Base-by-base conservation (phyloP, 441 rosid species). In the Viola pubescens region DNA sequence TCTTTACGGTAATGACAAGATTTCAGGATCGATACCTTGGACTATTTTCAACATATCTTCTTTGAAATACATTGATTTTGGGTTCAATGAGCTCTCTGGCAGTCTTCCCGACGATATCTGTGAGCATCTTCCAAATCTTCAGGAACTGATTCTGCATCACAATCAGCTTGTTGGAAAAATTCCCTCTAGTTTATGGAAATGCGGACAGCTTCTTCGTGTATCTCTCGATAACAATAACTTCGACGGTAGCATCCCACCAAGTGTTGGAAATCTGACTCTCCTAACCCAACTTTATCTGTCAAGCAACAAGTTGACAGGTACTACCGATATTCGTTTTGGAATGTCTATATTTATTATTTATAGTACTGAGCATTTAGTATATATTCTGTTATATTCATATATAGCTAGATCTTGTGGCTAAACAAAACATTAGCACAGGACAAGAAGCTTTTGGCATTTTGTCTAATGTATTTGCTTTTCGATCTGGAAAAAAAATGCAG, bases 11-110 rank as follows among this genome's bases (percentile, higher is more conserved):
- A 54, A 54, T 5, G 5, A 11, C 2, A 10, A 11, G 42, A 9
- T 54, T 38, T 54, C 43, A 54, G 57, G 57, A 34, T 54, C 57
- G 2, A 37, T 54, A 37, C 57, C 57, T 6, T 13, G 41, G 8
- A 4, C 45, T 4, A 49, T 67, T 9, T 64, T 43, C 59, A 70
- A 50, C 48, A 64, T 40, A 8, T 70, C 66, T 40, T 54, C 66
- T 0, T 9, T 70, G 12, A 3, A 2, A 10, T 19, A 1, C 3
- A 58, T 67, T 9, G 54, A 44, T 43, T 6, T 62, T 13, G n/a
- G 48, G 5, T 3, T n/a, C 7, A 59, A 46, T 8, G 9, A 9
- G 7, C 42, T 60, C 4, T 55, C 60, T 3, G 55, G 62, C 6
- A 8, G 5, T 47, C 50, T 60, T 5, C 65, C 56, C 2, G 59